phyloP scores from a whole-genome alignment of 2,329 filamentous ascomycete genomes.

The Raffaelea deltoideospora region DNA sequence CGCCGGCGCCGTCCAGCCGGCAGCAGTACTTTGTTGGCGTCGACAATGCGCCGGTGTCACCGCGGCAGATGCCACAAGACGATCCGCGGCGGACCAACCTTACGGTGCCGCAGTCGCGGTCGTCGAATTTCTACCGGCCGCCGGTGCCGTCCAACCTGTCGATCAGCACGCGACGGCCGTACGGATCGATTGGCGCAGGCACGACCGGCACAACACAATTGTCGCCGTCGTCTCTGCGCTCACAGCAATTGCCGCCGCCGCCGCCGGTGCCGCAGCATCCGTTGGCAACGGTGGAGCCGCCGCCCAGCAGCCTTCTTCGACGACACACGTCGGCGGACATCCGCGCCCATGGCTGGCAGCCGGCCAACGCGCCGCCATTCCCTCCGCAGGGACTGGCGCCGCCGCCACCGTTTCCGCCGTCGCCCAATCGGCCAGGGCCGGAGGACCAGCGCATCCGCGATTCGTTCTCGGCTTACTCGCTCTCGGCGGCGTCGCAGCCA shows the following conservation, averaged over 20 bases:
- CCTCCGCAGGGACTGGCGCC: constrained; percentile 14
- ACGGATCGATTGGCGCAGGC: constrained; percentile 62
- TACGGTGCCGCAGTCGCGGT: constrained; percentile 41
- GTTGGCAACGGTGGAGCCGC: constrained; percentile 37
- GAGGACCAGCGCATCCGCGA: constrained; percentile 43
- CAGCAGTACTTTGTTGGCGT: constrained; percentile 51
- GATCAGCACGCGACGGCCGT: constrained; percentile 59
- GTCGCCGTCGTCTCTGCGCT: constrained; percentile 59
- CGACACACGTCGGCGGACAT: constrained; percentile 95
- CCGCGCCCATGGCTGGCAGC: constrained; percentile 68
- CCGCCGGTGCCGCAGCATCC: constrained; percentile 25
- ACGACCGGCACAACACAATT: constrained; percentile 46
- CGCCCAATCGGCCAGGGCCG: constrained; percentile 30
- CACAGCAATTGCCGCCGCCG: constrained; percentile 49
- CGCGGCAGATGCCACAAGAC: constrained; percentile 73
- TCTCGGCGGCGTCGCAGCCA: constrained; percentile 28
- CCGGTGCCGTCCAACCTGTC: constrained; percentile 71
- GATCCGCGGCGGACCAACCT: constrained; percentile 62
- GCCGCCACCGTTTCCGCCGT: constrained; percentile 37
- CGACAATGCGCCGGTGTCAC: constrained; percentile 70
- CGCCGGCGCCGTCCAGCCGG: constrained; percentile 47
- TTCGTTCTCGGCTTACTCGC: constrained; percentile 39
- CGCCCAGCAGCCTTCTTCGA: constrained; percentile 56
- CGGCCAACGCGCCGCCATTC: constrained; percentile 27
- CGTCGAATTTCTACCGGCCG: constrained; percentile 53